These are phyloP conservation scores for Neurospora sp. DNA, from an alignment of 2,329 filamentous ascomycete species.

Conservation along the genomic window DNA sequence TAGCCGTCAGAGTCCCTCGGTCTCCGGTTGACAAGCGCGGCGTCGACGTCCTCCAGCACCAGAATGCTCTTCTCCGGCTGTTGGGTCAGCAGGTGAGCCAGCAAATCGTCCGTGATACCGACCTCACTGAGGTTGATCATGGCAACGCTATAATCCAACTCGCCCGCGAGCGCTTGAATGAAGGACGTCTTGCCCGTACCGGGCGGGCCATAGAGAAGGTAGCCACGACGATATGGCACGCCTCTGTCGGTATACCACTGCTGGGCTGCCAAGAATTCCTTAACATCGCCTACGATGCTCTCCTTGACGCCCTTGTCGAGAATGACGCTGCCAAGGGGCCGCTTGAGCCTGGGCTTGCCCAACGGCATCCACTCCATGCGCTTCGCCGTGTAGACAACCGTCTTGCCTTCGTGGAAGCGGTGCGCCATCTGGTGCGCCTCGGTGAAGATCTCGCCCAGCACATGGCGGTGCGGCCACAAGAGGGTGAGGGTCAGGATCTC, in stretches of 20 bases:
- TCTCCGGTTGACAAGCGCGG: conserved; percentile 75
- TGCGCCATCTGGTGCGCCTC: conserved; percentile 77
- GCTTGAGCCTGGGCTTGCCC: conserved; percentile 75
- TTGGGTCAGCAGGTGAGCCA: conserved; percentile 79
- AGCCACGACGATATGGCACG: conserved; percentile 84
- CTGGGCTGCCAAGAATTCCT: conserved; percentile 68
- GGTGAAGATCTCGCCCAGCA: conserved; percentile 83
- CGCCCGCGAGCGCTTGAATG: conserved; percentile 89
- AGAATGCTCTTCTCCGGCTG: conserved; percentile 75
- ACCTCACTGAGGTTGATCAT: conserved; percentile 87
- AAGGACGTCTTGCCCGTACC: conserved; percentile 94
- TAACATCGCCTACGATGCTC: conserved; percentile 67
- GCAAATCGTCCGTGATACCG: conserved; percentile 79
- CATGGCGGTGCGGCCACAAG: conserved; percentile 75
- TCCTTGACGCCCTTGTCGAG: conserved; percentile 78
- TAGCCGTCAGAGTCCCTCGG: conserved; percentile 76
- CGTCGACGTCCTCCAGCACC: conserved; percentile 82
- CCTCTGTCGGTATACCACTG: conserved; percentile 92
- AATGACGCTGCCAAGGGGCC: conserved; percentile 80
- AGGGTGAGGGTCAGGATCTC: conserved; percentile 91
- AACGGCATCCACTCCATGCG: conserved; percentile 79
- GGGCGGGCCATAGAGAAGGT: conserved; percentile 79
- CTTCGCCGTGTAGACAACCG: conserved; percentile 77
- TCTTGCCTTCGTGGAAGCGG: conserved; percentile 81
- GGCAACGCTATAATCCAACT: conserved; percentile 84